Conservation (phyloP, 2,329 filamentous ascomycete genomes). For the Pyricularia pennisetigena region DNA sequence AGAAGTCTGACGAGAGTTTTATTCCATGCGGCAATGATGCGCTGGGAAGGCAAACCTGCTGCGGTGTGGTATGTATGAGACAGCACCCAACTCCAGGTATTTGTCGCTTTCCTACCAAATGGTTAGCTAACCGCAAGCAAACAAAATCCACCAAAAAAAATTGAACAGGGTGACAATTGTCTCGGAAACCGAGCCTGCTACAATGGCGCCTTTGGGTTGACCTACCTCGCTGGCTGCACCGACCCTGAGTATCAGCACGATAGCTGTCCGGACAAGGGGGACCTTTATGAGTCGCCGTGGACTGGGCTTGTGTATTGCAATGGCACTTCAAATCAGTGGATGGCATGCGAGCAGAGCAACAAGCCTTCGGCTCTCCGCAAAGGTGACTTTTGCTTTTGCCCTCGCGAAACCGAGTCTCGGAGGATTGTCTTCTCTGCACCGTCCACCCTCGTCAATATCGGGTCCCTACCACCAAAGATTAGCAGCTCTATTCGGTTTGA, state of each 20-base stretch:
- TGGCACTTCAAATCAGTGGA: slow-evolving; percentile 19
- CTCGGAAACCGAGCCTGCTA: slow-evolving; percentile 11
- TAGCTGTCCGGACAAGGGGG: slow-evolving; percentile 23
- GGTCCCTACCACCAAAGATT: slow-evolving; percentile 15
- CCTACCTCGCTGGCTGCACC: slow-evolving; percentile 27
- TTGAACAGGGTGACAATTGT: slow-evolving; percentile 10
- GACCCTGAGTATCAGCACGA: slow-evolving; percentile 19
- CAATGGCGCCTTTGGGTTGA: slow-evolving; percentile 19
- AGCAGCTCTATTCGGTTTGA: slow-evolving; percentile 15
- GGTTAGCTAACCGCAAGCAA: not conserved
- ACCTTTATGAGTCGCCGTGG: slow-evolving; percentile 17
- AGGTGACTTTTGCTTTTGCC: slow-evolving; percentile 20
- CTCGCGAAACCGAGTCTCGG: slow-evolving; percentile 14
- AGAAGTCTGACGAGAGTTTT: slow-evolving; percentile 8
- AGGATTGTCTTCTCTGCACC: slow-evolving; percentile 15
- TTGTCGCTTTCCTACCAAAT: not conserved
- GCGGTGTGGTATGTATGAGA: slow-evolving; percentile 6
- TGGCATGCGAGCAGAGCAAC: slow-evolving; percentile 18
- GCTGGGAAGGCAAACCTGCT: slow-evolving; percentile 9
- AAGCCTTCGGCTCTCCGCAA: slow-evolving; percentile 12
- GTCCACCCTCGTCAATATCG: slow-evolving; percentile 15
- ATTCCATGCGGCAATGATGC: slow-evolving; percentile 14
- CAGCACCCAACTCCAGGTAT: not conserved
- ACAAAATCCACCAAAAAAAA: not conserved
- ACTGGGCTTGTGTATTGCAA: slow-evolving; percentile 24